Base-by-base conservation (phyloP, 805 yeast species). In the Kodamaea kaohsiungensis region DNA sequence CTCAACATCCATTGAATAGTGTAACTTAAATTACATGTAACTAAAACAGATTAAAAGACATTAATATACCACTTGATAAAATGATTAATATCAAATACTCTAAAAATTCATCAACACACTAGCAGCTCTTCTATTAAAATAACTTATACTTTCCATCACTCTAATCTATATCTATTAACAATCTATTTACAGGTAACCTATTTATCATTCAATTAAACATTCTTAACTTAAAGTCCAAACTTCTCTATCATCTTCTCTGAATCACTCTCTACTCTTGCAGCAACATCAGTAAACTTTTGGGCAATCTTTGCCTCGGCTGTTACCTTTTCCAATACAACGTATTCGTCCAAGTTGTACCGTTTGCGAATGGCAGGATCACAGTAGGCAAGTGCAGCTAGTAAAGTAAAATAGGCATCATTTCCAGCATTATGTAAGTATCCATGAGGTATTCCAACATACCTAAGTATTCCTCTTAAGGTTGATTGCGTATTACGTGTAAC, bases 341-440 rank as follows among this genome's bases (percentile, higher is more conserved):
- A 56, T 7, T 38, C 43, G 51, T 65, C 69, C 30, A 66, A 51
- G 7, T 53, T 51, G 40, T 53, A 51, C 5, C 51, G 49, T n/a
- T 27, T 45, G 3, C 70, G 51, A 4, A 54, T 57, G 13, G 51
- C 56, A 2, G 70, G 70, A 48, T 66, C 70, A 35, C 65, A 60
- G 40, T 57, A 60, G 15, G 59, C 58, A 53, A 66, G 46, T 12
- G 66, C 68, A 18, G 68, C 70, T 22, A 65, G 52, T 12, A 66
- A 51, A 13, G 70, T 65, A 51, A 62, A 66, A 56, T 66, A 66
- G 10, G 70, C 68, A 48, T 66, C 70, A 55, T 66, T 66, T 48
- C 65, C 69, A 1, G 70, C 70, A 48, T 66, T 66, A 50, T 66
- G 70, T 38, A 66, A 62, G 25, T 59, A 53, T n/a, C 63, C 64